Base-by-base conservation (phyloP, 345 rosid genomes). In the Rubroshorea leprosula region DNA sequence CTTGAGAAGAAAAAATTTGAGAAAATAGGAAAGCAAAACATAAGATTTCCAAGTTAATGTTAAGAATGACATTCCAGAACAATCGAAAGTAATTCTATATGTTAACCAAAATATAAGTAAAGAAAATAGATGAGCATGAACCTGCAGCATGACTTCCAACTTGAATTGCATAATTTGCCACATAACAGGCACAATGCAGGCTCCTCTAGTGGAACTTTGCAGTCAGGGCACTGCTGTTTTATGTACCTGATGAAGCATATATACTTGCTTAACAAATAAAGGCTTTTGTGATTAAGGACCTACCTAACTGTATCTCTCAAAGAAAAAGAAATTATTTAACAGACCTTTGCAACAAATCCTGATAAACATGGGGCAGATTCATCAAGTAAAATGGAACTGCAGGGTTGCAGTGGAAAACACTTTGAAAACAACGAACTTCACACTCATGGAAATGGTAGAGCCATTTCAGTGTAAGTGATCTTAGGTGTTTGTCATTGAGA, bases 71-170 rank as follows among this genome's bases (percentile, higher is more conserved):
- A 64, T 7, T 19, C 4, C 13, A 47, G 5, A 53, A 22, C 15
- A n/a, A 44, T 18, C 23, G 49, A 54, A 29, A 15, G 22, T 25
- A 45, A 41, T 12, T 39, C 21, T 48, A 35, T 15, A 57, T 15
- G 24, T 67, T 6, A 26, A 51, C 13, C 38, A 60, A 23, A 38
- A 66, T 23, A 57, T 47, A 45, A 50, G 29, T 56, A 38, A 51
- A 49, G 47, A 61, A 54, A 62, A 20, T 49, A 45, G 58, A 27
- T 51, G 58, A 61, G 61, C 27, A 52, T 19, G 22, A 54, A 93
- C 99, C 94, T 89, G 99, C 96, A 89, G 77, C 97, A 93, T 8
- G 73, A 17, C 60, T 79, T 87, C 92, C 87, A 82, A 48, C 51
- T 70, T 18, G 87, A 80, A 45, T 84, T 80, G 83, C 97, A 89